These are phyloP conservation scores for Clonostachys solani DNA, from an alignment of 2,329 filamentous ascomycete genomes.

Conservation along the genomic window DNA sequence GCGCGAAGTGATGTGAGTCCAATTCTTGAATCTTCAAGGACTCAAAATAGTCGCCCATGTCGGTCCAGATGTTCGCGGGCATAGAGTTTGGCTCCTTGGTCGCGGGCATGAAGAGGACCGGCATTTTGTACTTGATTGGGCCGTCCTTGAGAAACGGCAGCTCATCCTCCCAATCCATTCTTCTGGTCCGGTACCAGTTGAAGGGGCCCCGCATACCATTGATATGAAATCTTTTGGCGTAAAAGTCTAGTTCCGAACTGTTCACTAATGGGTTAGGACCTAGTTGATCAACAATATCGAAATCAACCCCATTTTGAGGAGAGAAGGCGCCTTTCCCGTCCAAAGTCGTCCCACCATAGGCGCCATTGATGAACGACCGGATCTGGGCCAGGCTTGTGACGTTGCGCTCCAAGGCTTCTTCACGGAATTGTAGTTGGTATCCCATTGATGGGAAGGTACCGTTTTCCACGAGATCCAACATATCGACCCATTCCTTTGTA, in stretches of 20 bases:
- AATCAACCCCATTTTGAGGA: conserved; percentile 51
- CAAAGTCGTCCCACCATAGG: conserved; percentile 60
- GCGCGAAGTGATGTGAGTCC: neutral
- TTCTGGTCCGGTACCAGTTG: conserved; percentile 75
- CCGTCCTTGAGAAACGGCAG: conserved; percentile 53
- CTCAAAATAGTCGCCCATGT: neutral
- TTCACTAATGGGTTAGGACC: conserved; percentile 55
- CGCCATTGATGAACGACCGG: conserved; percentile 57
- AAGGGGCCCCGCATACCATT: conserved; percentile 71
- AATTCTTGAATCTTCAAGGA: neutral
- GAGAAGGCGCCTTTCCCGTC: conserved; percentile 50
- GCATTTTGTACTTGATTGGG: conserved; percentile 11
- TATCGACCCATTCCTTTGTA: conserved; percentile 34
- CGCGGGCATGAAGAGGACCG: neutral
- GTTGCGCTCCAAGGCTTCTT: conserved; percentile 51
- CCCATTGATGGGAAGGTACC: conserved; percentile 57
- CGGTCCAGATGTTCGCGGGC: neutral
- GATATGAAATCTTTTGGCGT: conserved; percentile 61
- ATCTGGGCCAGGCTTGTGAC: conserved; percentile 52
- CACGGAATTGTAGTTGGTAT: conserved; percentile 73
- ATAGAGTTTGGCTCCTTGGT: neutral
- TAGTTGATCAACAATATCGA: conserved; percentile 58
- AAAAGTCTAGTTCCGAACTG: conserved; percentile 67
- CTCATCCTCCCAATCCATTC: conserved; percentile 72
- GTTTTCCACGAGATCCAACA: conserved; percentile 47